Conservation (phyloP, 306 rosid species). For the Albizia julibrissin region DNA sequence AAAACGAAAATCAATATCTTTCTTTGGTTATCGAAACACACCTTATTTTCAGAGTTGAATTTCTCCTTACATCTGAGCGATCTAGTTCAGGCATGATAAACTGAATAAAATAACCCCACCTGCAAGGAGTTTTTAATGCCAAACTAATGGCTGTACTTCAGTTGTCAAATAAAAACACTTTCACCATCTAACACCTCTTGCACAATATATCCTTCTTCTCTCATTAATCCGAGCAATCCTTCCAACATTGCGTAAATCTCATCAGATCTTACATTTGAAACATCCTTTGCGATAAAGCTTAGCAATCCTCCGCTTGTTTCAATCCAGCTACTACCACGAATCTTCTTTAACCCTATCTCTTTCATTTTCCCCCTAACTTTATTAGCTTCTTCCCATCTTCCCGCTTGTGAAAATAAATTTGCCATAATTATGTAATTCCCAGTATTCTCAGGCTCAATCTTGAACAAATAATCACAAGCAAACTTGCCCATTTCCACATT, state of each 20-base stretch:
- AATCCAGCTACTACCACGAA: slow-evolving; percentile 78
- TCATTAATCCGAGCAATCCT: slow-evolving; percentile 61
- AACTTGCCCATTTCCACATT: slow-evolving; percentile 74
- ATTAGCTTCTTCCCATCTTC: slow-evolving; percentile 84
- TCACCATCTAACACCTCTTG: slow-evolving; percentile 53
- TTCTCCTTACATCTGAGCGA: slow-evolving; percentile 35
- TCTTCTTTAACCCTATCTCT: slow-evolving; percentile 61
- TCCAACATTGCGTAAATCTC: slow-evolving; percentile 59
- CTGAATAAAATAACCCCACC: background rate
- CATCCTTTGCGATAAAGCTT: slow-evolving; percentile 54
- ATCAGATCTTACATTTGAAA: slow-evolving; percentile 51
- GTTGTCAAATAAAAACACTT: slow-evolving; percentile 36
- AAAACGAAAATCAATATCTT: background rate
- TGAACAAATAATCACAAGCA: slow-evolving; percentile 61
- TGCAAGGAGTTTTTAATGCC: background rate
- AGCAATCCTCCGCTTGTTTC: slow-evolving; percentile 53
- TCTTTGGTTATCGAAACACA: background rate
- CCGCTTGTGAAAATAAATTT: slow-evolving; percentile 71
- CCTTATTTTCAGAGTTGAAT: slow-evolving; percentile 69
- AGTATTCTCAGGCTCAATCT: slow-evolving; percentile 76
- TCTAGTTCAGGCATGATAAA: background rate
- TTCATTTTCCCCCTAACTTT: slow-evolving; percentile 66
- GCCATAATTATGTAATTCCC: slow-evolving; percentile 88
- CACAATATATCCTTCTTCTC: slow-evolving; percentile 53
- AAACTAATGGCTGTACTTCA: slow-evolving; percentile 23